Percentiles rank a stretch among this genome's conserved stretches.
Conservation (phyloP, 208 protist genomes). For the Balamuthia mandrillaris region DNA sequence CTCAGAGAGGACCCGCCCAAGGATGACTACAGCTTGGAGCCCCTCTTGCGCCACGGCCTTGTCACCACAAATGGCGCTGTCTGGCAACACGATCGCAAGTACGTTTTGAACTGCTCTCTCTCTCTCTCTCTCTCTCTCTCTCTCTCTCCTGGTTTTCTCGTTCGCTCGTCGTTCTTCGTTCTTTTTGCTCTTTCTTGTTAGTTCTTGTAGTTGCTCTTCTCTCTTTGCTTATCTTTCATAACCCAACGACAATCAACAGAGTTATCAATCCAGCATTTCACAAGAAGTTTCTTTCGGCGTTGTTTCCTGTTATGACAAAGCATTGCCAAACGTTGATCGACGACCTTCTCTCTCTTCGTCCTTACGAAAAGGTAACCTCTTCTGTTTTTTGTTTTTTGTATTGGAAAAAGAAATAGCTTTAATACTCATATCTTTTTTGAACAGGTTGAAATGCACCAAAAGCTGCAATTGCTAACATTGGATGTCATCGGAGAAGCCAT, state of each 20-base stretch:
- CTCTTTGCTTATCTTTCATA: too few relatives aligned
- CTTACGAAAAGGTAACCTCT: not conserved
- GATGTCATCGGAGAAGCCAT: conserved; percentile 24
- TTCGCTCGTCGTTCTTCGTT: too few relatives aligned
- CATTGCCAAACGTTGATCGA: not conserved
- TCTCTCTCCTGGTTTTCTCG: too few relatives aligned
- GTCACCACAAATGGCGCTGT: not conserved
- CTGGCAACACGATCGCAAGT: conserved; percentile 33
- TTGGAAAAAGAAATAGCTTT: too few relatives aligned
- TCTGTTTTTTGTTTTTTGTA: not conserved
- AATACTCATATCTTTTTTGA: too few relatives aligned
- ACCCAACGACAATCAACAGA: not conserved
- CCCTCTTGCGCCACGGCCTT: conserved; percentile 9
- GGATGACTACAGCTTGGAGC: conserved; percentile 23
- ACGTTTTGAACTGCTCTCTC: not conserved
- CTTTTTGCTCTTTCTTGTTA: too few relatives aligned
- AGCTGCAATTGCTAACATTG: conserved; percentile 2
- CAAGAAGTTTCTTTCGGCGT: conserved; percentile 28
- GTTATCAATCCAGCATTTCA: conserved; percentile 34
- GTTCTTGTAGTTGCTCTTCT: too few relatives aligned
- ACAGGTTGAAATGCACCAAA: conserved; percentile 7
- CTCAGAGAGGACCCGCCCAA: conserved; percentile 31
- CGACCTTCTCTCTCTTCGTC: not conserved
- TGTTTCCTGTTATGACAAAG: conserved; percentile 26
- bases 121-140: not conserved